phyloP scores from a whole-genome alignment of 495 filamentous ascomycete genomes.

The Aspergillus bertholletiae region DNA sequence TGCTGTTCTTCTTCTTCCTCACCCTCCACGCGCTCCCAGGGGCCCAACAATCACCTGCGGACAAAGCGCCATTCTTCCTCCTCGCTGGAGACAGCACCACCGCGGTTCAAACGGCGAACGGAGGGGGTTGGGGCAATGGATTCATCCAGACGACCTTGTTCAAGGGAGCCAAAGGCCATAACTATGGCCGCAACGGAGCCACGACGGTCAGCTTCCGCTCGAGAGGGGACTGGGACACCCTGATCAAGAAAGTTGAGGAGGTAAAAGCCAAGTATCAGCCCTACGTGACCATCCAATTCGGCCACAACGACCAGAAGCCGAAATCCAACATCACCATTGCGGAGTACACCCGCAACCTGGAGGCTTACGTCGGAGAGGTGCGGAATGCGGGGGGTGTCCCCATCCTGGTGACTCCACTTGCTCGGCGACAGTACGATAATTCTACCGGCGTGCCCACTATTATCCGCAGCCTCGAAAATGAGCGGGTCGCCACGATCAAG shows the following conservation, averaged over 20 bases:
- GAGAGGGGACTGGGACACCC: slow-evolving; percentile 45
- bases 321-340: slow-evolving; percentile 32
- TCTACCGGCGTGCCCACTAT: slow-evolving; percentile 24
- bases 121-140: slow-evolving; percentile 50
- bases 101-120: slow-evolving; percentile 23
- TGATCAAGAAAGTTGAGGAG: slow-evolving; percentile 26
- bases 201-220: slow-evolving; percentile 47
- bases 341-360: slow-evolving; percentile 39
- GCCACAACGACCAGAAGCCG: slow-evolving; percentile 53
- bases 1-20: background rate
- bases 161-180: slow-evolving; percentile 38
- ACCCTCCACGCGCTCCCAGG: background rate
- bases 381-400: slow-evolving; percentile 33
- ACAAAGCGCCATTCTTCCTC: slow-evolving; percentile 40
- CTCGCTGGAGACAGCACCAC: slow-evolving; percentile 55
- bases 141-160: slow-evolving; percentile 42
- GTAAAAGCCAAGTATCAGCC: slow-evolving; percentile 25
- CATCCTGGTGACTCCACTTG: slow-evolving; percentile 42
- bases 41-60: background rate
- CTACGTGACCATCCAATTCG: slow-evolving; percentile 53
- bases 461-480: slow-evolving; percentile 33
- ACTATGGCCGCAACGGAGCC: slow-evolving; percentile 49
- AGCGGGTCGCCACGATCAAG: slow-evolving; percentile 34
- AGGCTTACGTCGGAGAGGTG: slow-evolving; percentile 34
- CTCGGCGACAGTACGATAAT: slow-evolving; percentile 33